Base-by-base conservation (phyloP, 2,329 filamentous ascomycete genomes). In the Penicillium verrucosum region DNA sequence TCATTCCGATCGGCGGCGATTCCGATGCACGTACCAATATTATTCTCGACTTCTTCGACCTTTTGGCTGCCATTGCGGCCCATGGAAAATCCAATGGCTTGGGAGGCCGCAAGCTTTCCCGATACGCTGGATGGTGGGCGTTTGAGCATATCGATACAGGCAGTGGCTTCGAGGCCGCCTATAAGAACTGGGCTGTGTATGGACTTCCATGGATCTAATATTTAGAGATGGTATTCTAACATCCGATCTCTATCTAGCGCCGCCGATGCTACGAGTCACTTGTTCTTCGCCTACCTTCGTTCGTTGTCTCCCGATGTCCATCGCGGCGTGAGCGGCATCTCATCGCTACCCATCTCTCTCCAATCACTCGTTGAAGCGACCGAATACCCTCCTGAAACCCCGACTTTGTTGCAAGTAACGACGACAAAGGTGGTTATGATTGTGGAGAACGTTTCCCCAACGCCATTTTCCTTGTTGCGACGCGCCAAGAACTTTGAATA, bases 41-140 rank as follows among this genome's bases (percentile, higher is more conserved):
- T 70, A 93, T 97, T 56, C 92, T 95, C 69, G 90, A 96, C 76
- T 97, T 96, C 76, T 99, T 97, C 75, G 93, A 97, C 67, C 85
- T 99, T 0, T 78, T 99, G 43, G 87, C 93, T 4, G 91, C 93
- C 8, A 86, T 97, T 65, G 92, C 94, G 34, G 94, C 94, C 14
- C 90, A 97, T 68, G 90, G 90, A 64, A 97, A 97, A 78, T 86
- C 81, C 53, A 99, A 99, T 72, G 94, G 94, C 42, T 85, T 99
- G 61, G 90, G 92, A 59, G 94, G 94, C 27, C 86, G 92, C 62
- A 97, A 97, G 74, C 82, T 99, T 53, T 97, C 94, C 10, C 85
- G 94, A 64, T 90, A 96, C 82, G 94, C 93, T 40, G 92, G 92
- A 44, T 99, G 94, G 94, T 99, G 94, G 94, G 92, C 93, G 1